Evolutionary conservation across 2,329 filamentous ascomycete species (phyloP).

Genomic region (Stachybotrys chlorohalonatus): DNA sequence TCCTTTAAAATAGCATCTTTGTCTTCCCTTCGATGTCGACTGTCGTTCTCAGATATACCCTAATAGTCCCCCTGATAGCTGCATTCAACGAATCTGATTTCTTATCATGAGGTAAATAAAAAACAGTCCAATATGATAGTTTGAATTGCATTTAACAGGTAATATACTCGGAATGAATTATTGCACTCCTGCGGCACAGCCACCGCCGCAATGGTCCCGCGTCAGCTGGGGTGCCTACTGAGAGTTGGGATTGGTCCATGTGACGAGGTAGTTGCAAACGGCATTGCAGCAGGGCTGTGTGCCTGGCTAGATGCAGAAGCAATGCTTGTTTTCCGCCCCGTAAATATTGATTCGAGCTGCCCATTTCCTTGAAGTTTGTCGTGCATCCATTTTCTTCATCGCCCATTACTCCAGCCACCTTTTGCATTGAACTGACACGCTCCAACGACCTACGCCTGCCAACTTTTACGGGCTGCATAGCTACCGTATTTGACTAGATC

Average conservation of each 20-base stretch:
- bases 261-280: background rate
- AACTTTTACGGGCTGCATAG: background rate
- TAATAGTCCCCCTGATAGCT: background rate
- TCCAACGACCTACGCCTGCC: background rate
- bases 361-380: background rate
- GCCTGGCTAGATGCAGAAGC: background rate
- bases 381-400: background rate
- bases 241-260: background rate
- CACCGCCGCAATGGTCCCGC: background rate
- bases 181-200: background rate
- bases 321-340: background rate
- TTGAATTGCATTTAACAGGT: background rate
- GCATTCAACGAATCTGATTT: background rate
- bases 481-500: background rate
- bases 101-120: background rate
- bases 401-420: background rate
- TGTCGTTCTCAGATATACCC: background rate
- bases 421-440: background rate
- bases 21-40: background rate
- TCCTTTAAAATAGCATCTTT: background rate
- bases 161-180: background rate
- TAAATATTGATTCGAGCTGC: background rate
- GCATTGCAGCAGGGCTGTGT: background rate
- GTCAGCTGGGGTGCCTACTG: background rate
- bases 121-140: background rate